Evolutionary conservation across 352 stramenopile species (phyloP).

Genomic region (Globisporangium cylindrosporum): DNA sequence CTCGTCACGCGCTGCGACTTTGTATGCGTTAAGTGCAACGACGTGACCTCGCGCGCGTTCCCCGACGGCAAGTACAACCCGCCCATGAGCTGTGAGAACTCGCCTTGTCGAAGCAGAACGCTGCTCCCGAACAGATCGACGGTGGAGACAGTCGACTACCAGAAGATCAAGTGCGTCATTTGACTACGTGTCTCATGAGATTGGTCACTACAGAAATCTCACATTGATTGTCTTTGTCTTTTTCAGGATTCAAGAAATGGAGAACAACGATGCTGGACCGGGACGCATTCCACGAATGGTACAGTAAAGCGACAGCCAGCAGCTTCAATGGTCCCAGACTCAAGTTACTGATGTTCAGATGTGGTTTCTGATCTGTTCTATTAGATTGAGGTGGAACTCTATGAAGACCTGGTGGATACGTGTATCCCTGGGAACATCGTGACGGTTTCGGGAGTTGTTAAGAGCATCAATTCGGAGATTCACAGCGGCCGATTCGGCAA

Average conservation of each 20-base stretch:
- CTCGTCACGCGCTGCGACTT: slow-evolving; percentile 87
- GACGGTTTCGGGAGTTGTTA: slow-evolving; percentile 91
- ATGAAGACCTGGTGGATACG: slow-evolving; percentile 92
- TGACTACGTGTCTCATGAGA: background rate
- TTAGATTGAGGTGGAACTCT: slow-evolving; percentile 87
- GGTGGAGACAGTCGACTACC: slow-evolving; percentile 88
- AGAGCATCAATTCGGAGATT: slow-evolving; percentile 94
- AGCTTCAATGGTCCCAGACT: background rate
- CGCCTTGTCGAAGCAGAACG: slow-evolving; percentile 51
- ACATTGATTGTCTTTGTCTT: background rate
- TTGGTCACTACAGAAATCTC: slow-evolving; percentile 14
- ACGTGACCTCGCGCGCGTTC: slow-evolving; percentile 66
- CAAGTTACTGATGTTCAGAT: no score
- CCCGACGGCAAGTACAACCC: slow-evolving; percentile 80
- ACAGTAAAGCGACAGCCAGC: background rate
- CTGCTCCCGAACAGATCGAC: slow-evolving; percentile 82
- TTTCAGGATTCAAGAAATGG: slow-evolving; percentile 86
- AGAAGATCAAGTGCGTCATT: slow-evolving; percentile 78
- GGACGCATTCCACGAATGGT: slow-evolving; percentile 88
- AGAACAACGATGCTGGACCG: slow-evolving; percentile 83
- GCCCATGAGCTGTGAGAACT: slow-evolving; percentile 59
- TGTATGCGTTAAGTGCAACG: slow-evolving; percentile 78
- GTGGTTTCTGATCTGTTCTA: background rate
- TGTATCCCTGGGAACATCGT: slow-evolving; percentile 96
- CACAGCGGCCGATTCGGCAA: slow-evolving; percentile 87